Evolutionary conservation across 805 yeast genomes (phyloP), one percentile per base, ranked within the genome.

Genomic region (Komagataella kurtzmanii): DNA sequence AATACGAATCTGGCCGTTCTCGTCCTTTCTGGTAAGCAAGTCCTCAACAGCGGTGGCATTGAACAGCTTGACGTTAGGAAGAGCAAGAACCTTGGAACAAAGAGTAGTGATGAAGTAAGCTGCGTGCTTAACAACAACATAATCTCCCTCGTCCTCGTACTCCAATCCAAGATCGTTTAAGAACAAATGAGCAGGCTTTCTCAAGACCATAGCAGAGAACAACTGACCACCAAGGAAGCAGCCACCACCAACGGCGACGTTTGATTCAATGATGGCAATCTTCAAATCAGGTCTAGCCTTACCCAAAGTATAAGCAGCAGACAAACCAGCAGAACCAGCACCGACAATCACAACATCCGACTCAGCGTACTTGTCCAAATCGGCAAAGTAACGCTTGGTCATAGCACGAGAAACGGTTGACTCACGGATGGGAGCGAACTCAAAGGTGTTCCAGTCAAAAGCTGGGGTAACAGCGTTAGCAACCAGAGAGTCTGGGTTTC

Each of bases 31-130:
- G 49, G 90, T 85, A 61, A 84, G 82, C 66, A 84, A 73, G 61
- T 84, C 91, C 65, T 84, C 91, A 49, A 83, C 90, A 46, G 88
- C 82, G 44, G 89, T 83, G 46, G 90, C 89, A 62, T 84, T 84
- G 74, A 83, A 84, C 56, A 84, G 70, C 69, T 84, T 84, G 55
- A 84, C 83, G 58, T 84, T 85, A 51, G 89, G 88, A 64, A 84
- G 78, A 55, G 74, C 72, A 59, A 85, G 71, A 17, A 83, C 88
- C 65, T 81, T 80, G 50, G 88, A 78, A 61, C 82, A 66, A 56
- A 85, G 70, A 21, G 88, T 84, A 1, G 88, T 78, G 66, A 81
- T 81, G 72, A 84, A 84, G 60, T 79, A 70, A 36, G 91, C 88
- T 7, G 91, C 90, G 63, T 84, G 89, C 66, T 83, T 84, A 49